These are phyloP conservation scores for Penicillium soppii DNA, from an alignment of 495 filamentous ascomycete species.

Conservation along the genomic window DNA sequence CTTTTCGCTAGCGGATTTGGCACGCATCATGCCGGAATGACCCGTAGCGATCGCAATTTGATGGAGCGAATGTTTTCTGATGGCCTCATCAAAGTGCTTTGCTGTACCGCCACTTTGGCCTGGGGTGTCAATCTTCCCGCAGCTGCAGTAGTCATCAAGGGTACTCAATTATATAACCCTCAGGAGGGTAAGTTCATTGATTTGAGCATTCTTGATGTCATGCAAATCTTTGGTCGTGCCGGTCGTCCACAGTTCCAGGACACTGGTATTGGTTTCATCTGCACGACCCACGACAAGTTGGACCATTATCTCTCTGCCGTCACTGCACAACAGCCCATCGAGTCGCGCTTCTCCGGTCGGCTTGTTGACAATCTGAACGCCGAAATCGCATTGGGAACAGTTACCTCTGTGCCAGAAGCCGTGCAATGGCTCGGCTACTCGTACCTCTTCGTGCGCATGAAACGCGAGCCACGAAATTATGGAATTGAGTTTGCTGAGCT, in stretches of 20 bases:
- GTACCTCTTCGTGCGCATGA: constrained; percentile 95
- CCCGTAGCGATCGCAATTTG: constrained; percentile 86
- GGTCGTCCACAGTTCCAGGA: constrained; percentile 97
- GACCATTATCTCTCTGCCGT: constrained; percentile 91
- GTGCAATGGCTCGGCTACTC: constrained; percentile 98
- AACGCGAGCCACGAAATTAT: constrained; percentile 84
- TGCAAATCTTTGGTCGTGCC: constrained; percentile 98
- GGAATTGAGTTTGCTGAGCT: constrained; percentile 96
- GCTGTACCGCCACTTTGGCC: constrained; percentile 94
- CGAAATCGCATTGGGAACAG: constrained; percentile 89
- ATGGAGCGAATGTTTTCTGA: constrained; percentile 88
- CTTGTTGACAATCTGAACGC: constrained; percentile 97
- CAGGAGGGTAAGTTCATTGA: constrained; percentile 96
- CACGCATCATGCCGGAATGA: constrained; percentile 95
- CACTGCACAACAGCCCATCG: constrained; percentile 93
- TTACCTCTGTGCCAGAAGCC: constrained; percentile 90
- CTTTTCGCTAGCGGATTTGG: constrained; percentile 87
- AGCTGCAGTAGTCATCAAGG: constrained; percentile 92
- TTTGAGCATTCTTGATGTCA: constrained; percentile 91
- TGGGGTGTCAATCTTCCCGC: constrained; percentile 98
- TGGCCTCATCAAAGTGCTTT: constrained; percentile 90
- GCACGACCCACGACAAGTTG: constrained; percentile 88
- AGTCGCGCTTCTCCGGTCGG: constrained; percentile 86
- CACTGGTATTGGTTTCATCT: constrained; percentile 94
- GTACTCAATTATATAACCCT: constrained; percentile 93